phyloP scores from a whole-genome alignment of 2,329 filamentous ascomycete species.

The Colletotrichum sublineola region DNA sequence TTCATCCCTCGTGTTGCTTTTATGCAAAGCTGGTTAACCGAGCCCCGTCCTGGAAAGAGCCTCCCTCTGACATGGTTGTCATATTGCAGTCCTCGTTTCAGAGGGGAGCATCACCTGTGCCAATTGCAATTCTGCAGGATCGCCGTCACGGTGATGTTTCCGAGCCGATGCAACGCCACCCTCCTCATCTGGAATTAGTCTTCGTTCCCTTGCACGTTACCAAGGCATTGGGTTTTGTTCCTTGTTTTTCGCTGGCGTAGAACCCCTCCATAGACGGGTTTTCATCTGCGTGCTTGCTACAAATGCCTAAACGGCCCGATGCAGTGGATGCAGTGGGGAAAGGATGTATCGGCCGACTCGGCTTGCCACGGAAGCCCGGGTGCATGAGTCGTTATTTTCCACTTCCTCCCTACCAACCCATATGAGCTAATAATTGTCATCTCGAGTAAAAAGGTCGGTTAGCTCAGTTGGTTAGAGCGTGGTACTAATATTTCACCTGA shows the following conservation, averaged over 20 bases:
- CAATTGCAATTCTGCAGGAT: neutral
- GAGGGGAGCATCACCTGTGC: neutral
- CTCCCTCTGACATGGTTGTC: slow-evolving; percentile 23
- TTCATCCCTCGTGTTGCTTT: neutral
- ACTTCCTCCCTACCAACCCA: accelerated
- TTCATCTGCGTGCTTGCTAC: neutral
- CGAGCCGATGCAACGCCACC: neutral
- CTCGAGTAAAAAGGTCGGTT: slow-evolving; percentile 1
- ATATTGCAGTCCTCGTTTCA: neutral
- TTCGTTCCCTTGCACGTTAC: neutral
- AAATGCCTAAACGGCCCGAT: neutral
- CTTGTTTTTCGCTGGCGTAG: neutral
- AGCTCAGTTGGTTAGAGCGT: slow-evolving; percentile 26
- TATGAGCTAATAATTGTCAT: neutral
- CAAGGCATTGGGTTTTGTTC: neutral
- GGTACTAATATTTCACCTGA: slow-evolving; percentile 18
- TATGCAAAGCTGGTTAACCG: neutral
- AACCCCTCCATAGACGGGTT: neutral
- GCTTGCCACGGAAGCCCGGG: neutral
- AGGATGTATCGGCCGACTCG: neutral
- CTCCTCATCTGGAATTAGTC: neutral
- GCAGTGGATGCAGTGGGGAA: neutral
- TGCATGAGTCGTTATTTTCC: neutral
- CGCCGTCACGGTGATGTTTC: neutral
- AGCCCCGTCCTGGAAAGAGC: slow-evolving; percentile 3